Conservation (phyloP, 176 grass and related monocot genomes). For the Cenchrus purpureus region DNA sequence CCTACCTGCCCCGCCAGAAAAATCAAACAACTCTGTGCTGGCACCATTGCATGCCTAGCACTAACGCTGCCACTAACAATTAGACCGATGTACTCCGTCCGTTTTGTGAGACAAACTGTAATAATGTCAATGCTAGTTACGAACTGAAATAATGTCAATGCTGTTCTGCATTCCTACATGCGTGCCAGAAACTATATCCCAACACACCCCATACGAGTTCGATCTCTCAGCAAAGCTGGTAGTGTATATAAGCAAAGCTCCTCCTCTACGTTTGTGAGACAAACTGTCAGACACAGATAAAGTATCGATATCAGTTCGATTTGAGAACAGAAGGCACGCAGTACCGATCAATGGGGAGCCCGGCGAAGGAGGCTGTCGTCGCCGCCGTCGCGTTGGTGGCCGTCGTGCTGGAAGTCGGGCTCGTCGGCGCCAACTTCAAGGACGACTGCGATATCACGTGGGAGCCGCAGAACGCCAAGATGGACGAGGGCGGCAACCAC, state of each 20-base stretch:
- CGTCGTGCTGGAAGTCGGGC: constrained; percentile 1
- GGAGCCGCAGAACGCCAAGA: constrained; percentile 27
- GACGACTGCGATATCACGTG: constrained; percentile 37
- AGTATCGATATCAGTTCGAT: neutral
- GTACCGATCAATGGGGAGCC: neutral
- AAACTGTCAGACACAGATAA: neutral
- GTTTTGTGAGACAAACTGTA: too few relatives aligned
- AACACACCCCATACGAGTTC: neutral
- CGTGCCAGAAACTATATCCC: neutral
- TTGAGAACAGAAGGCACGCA: too few relatives aligned
- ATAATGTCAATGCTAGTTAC: neutral
- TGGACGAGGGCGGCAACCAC: constrained; percentile 2
- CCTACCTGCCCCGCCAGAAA: neutral
- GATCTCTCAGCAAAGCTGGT: neutral
- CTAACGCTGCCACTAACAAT: constrained; percentile 10
- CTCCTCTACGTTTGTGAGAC: neutral
- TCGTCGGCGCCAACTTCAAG: constrained; percentile 32
- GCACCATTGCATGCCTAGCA: constrained; percentile 42
- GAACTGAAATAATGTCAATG: neutral
- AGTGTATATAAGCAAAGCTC: neutral
- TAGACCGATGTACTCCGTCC: neutral
- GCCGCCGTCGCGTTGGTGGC: constrained; percentile 19
- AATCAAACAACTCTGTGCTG: neutral
- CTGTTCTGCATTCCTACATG: constrained; percentile 29
- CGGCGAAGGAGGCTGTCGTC: constrained; percentile 20